phyloP scores from a whole-genome alignment of 2,329 filamentous ascomycete species.

The Dendryphion nanum region DNA sequence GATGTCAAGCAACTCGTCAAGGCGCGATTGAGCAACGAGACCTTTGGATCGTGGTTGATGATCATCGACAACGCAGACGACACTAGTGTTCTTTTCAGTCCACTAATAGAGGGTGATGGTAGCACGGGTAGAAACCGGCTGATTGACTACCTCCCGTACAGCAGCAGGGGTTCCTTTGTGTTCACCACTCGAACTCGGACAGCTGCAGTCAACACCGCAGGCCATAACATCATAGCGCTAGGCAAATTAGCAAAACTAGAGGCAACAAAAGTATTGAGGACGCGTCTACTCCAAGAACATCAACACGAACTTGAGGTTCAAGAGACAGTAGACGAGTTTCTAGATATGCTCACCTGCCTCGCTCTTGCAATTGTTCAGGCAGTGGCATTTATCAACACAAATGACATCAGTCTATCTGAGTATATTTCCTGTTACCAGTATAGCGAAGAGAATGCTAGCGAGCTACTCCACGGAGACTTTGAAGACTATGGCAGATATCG shows the following conservation, averaged over 20 bases:
- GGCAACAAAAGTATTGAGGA: conserved; percentile 7
- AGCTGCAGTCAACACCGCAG: conserved; percentile 10
- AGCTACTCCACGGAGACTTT: conserved; percentile 39
- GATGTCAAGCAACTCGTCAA: conserved; percentile 40
- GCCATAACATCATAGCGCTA: conserved; percentile 8
- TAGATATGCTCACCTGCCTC: conserved; percentile 17
- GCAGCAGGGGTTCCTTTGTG: conserved; percentile 7
- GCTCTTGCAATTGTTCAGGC: conserved; percentile 24
- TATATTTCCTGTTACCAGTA: conserved; percentile 3
- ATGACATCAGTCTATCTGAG: conserved; percentile 1
- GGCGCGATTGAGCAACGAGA: conserved; percentile 23
- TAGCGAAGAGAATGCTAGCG: conserved; percentile 27
- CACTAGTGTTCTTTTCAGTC: conserved; percentile 20
- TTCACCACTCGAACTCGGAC: conserved; percentile 13
- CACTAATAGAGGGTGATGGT: too few relatives aligned
- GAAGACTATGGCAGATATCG: conserved; percentile 21
- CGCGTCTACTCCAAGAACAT: conserved; percentile 4
- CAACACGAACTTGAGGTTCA: not conserved
- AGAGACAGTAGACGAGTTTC: conserved; percentile 2
- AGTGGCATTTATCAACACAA: conserved; percentile 1
- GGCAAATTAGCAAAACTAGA: conserved; percentile 6
- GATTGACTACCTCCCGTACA: conserved; percentile 10
- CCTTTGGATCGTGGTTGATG: conserved; percentile 34
- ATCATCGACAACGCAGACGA: conserved; percentile 9
- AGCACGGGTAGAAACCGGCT: not conserved